Evolutionary conservation across 192 early-diverging fungal species (phyloP), one percentile per base, ranked within the genome.

Genomic region (Mortierella hygrophila): DNA sequence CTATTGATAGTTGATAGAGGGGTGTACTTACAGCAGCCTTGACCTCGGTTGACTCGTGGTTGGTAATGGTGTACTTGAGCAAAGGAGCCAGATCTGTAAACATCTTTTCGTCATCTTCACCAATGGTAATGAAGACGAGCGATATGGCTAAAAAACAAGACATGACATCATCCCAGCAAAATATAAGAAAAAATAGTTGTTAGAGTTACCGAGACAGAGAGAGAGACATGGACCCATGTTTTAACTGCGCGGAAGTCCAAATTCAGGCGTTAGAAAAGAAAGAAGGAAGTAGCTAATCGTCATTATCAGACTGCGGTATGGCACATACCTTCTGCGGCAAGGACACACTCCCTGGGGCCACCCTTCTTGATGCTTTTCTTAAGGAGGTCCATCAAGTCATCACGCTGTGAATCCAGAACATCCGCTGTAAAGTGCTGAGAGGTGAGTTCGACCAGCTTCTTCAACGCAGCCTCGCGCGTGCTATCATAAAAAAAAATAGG

Each of bases 311-410:
- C n/a, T 15, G 26, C 9, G 29, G 13, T 4, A 11, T 4, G 29
- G 13, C 32, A 11, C 4, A 26, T 76, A 89, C 84, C 84, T 77
- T 85, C 82, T 15, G 85, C 82, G 35, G 92, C 92, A 41, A 89
- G 80, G 55, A 78, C 74, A 55, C 78, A 78, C 72, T 92, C 92
- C 49, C 87, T 70, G 42, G 73, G 79, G 38, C 85, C 81, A 29
- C 81, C 83, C 70, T 91, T 91, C 49, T 86, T 89, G 16, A 91
- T 80, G n/a, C 91, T 90, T 23, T 89, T 88, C 49, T 90, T 92
- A 71, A 95, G 83, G 13, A 91, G 68, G 21, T 93, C 92, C 72
- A 95, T 86, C 11, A 92, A 65, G 23, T 91, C 89, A 70, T 93
- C 82, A 9, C 89, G 79, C 57, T 89, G 89, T 23, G 82, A 77